These are phyloP conservation scores for Penicillium sp. DNA, from an alignment of 2,329 filamentous ascomycete species.

Conservation along the genomic window DNA sequence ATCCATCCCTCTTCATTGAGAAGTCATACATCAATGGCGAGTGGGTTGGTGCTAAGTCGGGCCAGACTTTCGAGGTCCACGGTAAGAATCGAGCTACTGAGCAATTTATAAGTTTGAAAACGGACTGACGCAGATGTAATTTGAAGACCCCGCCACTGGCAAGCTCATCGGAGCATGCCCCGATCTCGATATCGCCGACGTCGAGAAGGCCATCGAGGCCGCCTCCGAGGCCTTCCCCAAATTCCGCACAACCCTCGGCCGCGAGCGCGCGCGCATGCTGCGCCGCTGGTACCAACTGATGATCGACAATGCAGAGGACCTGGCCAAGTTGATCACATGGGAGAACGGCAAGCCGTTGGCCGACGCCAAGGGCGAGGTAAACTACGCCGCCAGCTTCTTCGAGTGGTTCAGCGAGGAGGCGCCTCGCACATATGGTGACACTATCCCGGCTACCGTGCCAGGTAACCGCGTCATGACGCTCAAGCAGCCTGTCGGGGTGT, in stretches of 20 bases:
- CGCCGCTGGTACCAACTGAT: slow-evolving; percentile 68
- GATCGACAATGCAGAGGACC: slow-evolving; percentile 63
- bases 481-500: slow-evolving; percentile 66
- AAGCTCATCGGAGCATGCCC: slow-evolving; percentile 78
- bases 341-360: slow-evolving; percentile 68
- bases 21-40: slow-evolving; percentile 87
- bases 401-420: slow-evolving; percentile 66
- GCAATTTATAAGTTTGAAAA: not conserved
- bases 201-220: slow-evolving; percentile 77
- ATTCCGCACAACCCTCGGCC: slow-evolving; percentile 60
- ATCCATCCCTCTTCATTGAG: slow-evolving; percentile 78
- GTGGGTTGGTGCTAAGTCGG: slow-evolving; percentile 82
- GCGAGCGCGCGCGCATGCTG: slow-evolving; percentile 61
- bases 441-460: slow-evolving; percentile 58
- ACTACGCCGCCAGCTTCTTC: slow-evolving; percentile 60
- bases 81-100: slow-evolving; percentile 48
- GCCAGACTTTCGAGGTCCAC: slow-evolving; percentile 85
- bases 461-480: slow-evolving; percentile 62
- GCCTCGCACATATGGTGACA: slow-evolving; percentile 57
- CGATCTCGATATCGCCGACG: slow-evolving; percentile 74
- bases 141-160: slow-evolving; percentile 74
- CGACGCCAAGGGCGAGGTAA: slow-evolving; percentile 59
- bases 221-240: slow-evolving; percentile 67
- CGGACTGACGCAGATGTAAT: not conserved
- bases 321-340: slow-evolving; percentile 65